Base-by-base conservation (phyloP, 2,329 filamentous ascomycete species). In the Pestalotiopsis sp. region DNA sequence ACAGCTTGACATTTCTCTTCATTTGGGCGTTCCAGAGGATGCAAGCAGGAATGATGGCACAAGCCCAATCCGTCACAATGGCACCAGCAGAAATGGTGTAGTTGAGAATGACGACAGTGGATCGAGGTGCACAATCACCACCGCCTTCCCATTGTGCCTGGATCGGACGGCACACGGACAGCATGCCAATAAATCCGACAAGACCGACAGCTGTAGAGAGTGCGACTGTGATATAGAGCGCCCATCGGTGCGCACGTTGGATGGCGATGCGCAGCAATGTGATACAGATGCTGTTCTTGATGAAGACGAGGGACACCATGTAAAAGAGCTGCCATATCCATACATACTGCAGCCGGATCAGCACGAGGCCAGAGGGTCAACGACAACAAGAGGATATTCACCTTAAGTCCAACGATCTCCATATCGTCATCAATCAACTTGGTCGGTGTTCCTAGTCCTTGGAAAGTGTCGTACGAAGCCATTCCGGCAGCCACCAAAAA, bases 11-110 rank as follows among this genome's bases (percentile, higher is more conserved):
- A 7, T 61, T 49, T 3, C 39, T 61, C 41, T 57, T 49, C 68
- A 69, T 69, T 49, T 69, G 68, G 7, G 66, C 52, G 7, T 68
- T 67, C 68, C 68, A 69, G n/a, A 69, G 27, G 14, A 69, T 65
- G 23, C 67, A 57, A 12, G 41, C 66, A 14, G 68, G 68, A 13
- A 69, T 56, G 56, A 69, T 41, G 27, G 68, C 68, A 39, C 66
- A 68, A 14, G 68, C 57, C 68, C 68, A 67, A 49, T 69, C 68
- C 14, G 68, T 69, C 9, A 68, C 58, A 41, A 69, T 67, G 17
- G 68, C 57, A 9, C 58, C 57, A 11, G 65, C 68, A 6, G 68
- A 69, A 11, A 69, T 61, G 13, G 58, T 20, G 27, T 69, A 69
- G 60, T 67, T 67, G 58, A 69, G 58, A 38, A n/a, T 27, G 5